A percentile compares a stretch with the other conserved stretches of the same genome.
Conservation (phyloP, 129 eudicot genomes). For the Chrysanthemum seticuspe region DNA sequence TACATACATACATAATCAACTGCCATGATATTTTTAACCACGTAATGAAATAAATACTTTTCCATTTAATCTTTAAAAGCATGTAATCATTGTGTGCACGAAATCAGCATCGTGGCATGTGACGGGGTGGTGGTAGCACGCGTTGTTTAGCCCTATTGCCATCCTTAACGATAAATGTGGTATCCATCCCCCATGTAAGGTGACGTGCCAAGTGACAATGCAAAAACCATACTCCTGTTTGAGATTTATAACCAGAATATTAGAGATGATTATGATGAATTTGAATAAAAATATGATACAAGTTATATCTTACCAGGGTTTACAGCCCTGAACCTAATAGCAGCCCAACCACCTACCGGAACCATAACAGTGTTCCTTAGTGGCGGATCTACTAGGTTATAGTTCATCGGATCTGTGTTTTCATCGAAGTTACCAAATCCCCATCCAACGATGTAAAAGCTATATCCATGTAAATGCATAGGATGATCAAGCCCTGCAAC, state of each 20-base stretch:
- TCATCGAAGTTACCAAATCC: conserved; percentile 59
- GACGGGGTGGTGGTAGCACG: conserved; percentile 41
- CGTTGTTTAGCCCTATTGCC: conserved; percentile 19
- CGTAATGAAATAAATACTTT: neutral
- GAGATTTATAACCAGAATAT: neutral
- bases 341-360: conserved; percentile 60
- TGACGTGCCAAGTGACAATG: conserved; percentile 43
- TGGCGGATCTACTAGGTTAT: conserved; percentile 60
- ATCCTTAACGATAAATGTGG: conserved; percentile 33
- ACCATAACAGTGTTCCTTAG: conserved; percentile 50
- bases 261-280: neutral
- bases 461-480: conserved; percentile 74
- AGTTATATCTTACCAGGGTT: conserved; percentile 42
- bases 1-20: neutral
- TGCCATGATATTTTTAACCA: too few relatives aligned
- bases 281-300: neutral
- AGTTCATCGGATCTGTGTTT: conserved; percentile 42
- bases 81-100: neutral
- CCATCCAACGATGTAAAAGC: conserved; percentile 49
- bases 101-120: conserved; percentile 35
- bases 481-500: conserved; percentile 59
- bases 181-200: conserved; percentile 46
- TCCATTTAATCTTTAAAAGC: neutral
- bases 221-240: conserved; percentile 40
- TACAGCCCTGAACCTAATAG: conserved; percentile 50